These are phyloP conservation scores for Leptomonas seymouri DNA, from an alignment of 208 protist genomes.

Conservation along the genomic window DNA sequence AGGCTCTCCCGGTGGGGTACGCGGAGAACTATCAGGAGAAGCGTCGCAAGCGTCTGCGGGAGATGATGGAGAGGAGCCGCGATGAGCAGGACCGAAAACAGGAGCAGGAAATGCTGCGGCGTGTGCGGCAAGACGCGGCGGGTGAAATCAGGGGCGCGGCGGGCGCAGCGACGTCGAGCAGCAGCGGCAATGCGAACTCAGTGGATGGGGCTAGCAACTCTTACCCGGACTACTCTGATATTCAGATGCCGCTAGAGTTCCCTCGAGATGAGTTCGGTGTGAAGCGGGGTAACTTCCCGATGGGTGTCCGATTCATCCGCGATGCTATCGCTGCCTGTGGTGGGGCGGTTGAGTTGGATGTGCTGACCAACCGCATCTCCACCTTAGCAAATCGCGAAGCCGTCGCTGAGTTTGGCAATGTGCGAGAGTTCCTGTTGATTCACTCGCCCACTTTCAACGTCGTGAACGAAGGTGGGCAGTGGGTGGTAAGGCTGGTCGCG, in stretches of 20 bases:
- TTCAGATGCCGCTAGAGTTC: constrained; percentile 87
- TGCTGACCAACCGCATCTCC: constrained; percentile 83
- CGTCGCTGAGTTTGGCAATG: constrained; percentile 83
- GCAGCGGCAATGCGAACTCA: not conserved
- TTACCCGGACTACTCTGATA: constrained; percentile 74
- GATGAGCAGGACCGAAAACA: constrained; percentile 77
- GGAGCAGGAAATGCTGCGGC: constrained; percentile 66
- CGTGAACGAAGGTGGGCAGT: constrained; percentile 60
- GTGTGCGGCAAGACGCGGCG: constrained; percentile 41
- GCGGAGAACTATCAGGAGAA: constrained; percentile 63
- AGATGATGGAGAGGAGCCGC: constrained; percentile 83
- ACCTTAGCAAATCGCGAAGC: constrained; percentile 76
- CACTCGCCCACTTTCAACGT: constrained; percentile 89
- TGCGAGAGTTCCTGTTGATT: constrained; percentile 91
- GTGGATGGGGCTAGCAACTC: not conserved
- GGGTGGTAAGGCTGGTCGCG: constrained; percentile 77
- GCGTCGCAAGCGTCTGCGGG: constrained; percentile 79
- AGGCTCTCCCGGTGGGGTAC: constrained; percentile 74
- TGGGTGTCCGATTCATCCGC: constrained; percentile 91
- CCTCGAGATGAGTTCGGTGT: constrained; percentile 92
- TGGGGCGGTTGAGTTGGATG: constrained; percentile 89
- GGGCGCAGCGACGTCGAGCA: not conserved
- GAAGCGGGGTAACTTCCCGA: constrained; percentile 85
- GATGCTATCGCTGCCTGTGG: constrained; percentile 83
- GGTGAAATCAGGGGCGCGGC: constrained; percentile 5